A percentile compares a stretch with the other conserved stretches of the same genome.
These are phyloP conservation scores for Piper longum DNA, from an alignment of 164 flowering plant species.

Conservation along the genomic window DNA sequence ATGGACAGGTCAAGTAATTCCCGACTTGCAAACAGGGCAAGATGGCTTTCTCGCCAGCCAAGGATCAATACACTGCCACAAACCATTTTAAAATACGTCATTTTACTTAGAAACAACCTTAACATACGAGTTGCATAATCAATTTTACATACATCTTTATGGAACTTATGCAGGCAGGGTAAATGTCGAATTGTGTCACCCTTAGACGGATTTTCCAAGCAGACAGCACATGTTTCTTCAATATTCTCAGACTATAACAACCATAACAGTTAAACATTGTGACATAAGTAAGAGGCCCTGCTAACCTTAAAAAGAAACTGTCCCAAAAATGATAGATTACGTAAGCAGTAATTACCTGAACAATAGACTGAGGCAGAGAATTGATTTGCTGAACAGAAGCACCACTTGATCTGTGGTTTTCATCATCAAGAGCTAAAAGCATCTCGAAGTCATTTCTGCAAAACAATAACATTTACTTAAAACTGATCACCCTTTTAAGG, in stretches of 20 bases:
- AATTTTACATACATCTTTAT: slow-evolving; percentile 55
- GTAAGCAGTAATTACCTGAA: slow-evolving; percentile 38
- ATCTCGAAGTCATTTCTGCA: slow-evolving; percentile 88
- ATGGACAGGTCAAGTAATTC: slow-evolving; percentile 28
- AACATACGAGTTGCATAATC: not conserved
- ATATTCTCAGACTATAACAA: slow-evolving; percentile 34
- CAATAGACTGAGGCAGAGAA: slow-evolving; percentile 61
- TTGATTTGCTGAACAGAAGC: slow-evolving; percentile 53
- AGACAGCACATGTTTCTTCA: slow-evolving; percentile 76
- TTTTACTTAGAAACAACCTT: not conserved
- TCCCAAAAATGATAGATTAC: not conserved
- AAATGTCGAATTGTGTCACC: slow-evolving; percentile 91
- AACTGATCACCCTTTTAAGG: too few species aligned
- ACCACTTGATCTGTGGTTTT: slow-evolving; percentile 54
- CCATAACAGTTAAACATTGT: not conserved
- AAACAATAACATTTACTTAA: not conserved
- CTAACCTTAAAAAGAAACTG: not conserved
- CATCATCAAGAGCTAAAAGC: slow-evolving; percentile 81
- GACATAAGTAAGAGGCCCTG: not conserved
- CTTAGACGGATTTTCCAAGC: slow-evolving; percentile 64
- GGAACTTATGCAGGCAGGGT: slow-evolving; percentile 95
- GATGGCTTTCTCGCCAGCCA: slow-evolving; percentile 74
- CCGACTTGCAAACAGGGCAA: slow-evolving; percentile 89
- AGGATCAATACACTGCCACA: slow-evolving; percentile 88
- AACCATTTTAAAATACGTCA: not conserved